Conservation (phyloP, 1,284 basidiomycete genomes). For the Microbotryum lychnidis-dioicae region DNA sequence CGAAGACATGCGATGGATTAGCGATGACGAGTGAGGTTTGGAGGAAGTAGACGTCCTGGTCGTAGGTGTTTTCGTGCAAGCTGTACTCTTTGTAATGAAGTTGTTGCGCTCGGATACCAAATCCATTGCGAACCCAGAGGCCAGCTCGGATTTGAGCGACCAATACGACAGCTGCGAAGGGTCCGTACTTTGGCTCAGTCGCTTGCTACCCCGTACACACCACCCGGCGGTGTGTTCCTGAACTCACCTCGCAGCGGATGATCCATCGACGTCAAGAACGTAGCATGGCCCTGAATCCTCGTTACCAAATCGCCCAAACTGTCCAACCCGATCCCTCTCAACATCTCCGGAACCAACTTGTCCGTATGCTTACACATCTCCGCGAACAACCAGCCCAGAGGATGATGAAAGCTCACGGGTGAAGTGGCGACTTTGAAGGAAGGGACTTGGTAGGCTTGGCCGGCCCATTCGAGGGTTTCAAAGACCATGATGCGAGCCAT, state of each 20-base stretch:
- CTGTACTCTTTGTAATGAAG: conserved; percentile 94
- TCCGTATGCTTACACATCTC: conserved; percentile 63
- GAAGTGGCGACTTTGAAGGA: conserved; percentile 69
- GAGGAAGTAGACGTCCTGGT: conserved; percentile 89
- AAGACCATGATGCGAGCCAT: conserved; percentile 55
- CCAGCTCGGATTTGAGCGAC: conserved; percentile 92
- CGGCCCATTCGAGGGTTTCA: conserved; percentile 60
- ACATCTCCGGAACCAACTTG: conserved; percentile 49
- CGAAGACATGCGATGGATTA: conserved; percentile 70
- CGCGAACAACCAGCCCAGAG: conserved; percentile 82
- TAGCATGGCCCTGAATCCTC: too few relatives aligned
- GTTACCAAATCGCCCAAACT: not conserved
- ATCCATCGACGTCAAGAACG: conserved; percentile 63
- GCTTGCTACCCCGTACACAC: too few relatives aligned
- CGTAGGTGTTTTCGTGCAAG: conserved; percentile 90
- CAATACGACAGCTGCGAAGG: conserved; percentile 56
- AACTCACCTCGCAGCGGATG: conserved; percentile 72
- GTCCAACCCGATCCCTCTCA: conserved; percentile 11
- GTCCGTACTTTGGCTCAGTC: too few relatives aligned
- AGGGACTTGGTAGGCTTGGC: conserved; percentile 54
- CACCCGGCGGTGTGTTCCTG: too few relatives aligned
- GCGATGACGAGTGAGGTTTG: conserved; percentile 71
- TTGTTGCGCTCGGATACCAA: conserved; percentile 89
- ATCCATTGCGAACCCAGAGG: conserved; percentile 96
- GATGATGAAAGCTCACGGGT: conserved; percentile 89